Evolutionary conservation across 495 filamentous ascomycete species (phyloP).

Genomic region (Schizothecium vesticola): DNA sequence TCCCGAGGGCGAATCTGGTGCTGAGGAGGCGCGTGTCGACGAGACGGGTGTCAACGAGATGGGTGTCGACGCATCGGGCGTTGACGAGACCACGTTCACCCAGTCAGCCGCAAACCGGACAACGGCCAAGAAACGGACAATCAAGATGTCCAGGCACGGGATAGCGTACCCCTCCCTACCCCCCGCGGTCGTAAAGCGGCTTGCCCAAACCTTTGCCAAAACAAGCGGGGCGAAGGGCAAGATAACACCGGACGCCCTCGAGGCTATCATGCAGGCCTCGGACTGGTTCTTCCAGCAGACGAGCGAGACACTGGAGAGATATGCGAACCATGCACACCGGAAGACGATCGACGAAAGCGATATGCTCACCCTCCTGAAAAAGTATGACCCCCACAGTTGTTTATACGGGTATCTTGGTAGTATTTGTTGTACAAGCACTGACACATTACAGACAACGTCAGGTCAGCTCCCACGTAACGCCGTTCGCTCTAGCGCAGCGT

Average conservation of each 20-base stretch:
- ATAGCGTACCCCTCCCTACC: constrained; percentile 72
- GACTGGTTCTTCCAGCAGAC: constrained; percentile 88
- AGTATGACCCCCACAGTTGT: constrained; percentile 49
- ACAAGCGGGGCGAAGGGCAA: constrained; percentile 56
- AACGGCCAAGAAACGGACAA: constrained; percentile 42
- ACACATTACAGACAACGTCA: constrained; percentile 64
- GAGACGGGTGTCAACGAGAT: not conserved
- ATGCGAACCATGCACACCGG: constrained; percentile 74
- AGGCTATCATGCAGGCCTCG: constrained; percentile 68
- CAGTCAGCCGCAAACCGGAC: constrained; percentile 24
- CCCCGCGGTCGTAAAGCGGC: constrained; percentile 61
- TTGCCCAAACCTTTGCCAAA: constrained; percentile 66
- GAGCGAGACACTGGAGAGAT: constrained; percentile 69
- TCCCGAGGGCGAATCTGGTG: constrained; percentile 12
- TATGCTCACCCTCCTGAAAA: constrained; percentile 72
- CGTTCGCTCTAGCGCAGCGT: constrained; percentile 77
- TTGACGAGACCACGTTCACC: constrained; percentile 3
- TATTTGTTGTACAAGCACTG: constrained; percentile 27
- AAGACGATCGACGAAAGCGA: constrained; percentile 84
- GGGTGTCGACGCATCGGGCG: not conserved
- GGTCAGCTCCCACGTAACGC: constrained; percentile 62
- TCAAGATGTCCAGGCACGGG: constrained; percentile 64
- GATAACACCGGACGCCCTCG: constrained; percentile 66
- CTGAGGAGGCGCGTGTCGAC: constrained; percentile 8
- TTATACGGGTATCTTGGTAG: constrained; percentile 22